A percentile compares a stretch with the other conserved stretches of the same genome.
Evolutionary conservation across 2,329 filamentous ascomycete species (phyloP).

Genomic region (Penicillium frequentans): DNA sequence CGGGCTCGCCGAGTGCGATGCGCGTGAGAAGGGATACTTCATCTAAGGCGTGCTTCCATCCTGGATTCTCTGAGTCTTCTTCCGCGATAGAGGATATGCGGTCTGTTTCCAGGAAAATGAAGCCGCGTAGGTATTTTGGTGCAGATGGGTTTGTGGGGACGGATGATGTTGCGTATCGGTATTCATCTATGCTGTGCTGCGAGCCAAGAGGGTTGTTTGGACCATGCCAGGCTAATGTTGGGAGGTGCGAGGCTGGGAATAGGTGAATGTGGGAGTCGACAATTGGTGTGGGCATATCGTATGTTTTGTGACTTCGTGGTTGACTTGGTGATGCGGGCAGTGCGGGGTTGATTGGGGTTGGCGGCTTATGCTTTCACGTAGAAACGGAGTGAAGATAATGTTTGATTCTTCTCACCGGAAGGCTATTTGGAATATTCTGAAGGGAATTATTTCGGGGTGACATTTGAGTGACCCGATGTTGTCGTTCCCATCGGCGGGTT

Average conservation of each 20-base stretch:
- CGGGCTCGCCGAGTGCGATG: slow-evolving; percentile 62
- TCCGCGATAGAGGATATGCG: slow-evolving; percentile 61
- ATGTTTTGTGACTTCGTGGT: not conserved
- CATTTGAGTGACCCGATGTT: not conserved
- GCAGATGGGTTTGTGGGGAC: slow-evolving; percentile 22
- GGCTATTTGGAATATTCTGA: not conserved
- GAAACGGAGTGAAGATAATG: no score
- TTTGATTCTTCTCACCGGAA: no score
- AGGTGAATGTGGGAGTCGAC: slow-evolving; percentile 93
- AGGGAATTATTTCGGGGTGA: not conserved
- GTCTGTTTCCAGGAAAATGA: slow-evolving; percentile 82
- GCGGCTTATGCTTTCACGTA: not conserved
- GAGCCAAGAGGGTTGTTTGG: slow-evolving; percentile 60
- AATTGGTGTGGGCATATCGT: slow-evolving; percentile 51
- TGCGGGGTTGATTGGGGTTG: not conserved
- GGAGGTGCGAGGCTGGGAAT: slow-evolving; percentile 68
- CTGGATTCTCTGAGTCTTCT: slow-evolving; percentile 35
- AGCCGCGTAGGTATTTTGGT: slow-evolving; percentile 59
- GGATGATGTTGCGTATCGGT: slow-evolving; percentile 50
- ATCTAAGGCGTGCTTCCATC: slow-evolving; percentile 67
- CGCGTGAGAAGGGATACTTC: slow-evolving; percentile 71
- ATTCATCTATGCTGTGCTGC: slow-evolving; percentile 66
- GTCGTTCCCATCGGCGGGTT: not conserved
- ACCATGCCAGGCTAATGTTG: slow-evolving; percentile 69
- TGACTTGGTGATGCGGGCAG: not conserved